Evolutionary conservation across 805 yeast species (phyloP).

Genomic region (Sungouiella thailandica): DNA sequence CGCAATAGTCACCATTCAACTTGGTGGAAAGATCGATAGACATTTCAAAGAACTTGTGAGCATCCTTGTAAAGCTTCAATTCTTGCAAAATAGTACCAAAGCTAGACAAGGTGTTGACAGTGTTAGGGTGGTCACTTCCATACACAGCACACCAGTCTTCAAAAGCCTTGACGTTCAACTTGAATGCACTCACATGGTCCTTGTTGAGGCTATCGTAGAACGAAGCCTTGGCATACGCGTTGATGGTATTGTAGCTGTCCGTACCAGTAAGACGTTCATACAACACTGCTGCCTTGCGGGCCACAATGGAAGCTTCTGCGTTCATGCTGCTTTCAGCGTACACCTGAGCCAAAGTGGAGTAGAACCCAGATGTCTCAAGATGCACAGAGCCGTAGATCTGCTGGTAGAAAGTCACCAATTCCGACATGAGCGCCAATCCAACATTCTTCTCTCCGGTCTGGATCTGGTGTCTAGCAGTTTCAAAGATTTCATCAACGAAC

Average conservation of each 20-base stretch:
- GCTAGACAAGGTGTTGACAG: conserved; percentile 57
- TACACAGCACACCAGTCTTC: conserved; percentile 53
- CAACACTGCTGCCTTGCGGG: conserved; percentile 65
- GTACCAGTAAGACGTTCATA: conserved; percentile 78
- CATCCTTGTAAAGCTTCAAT: conserved; percentile 41
- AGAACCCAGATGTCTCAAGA: conserved; percentile 69
- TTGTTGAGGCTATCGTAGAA: conserved; percentile 60
- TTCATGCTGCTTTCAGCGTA: conserved; percentile 56
- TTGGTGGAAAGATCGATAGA: conserved; percentile 48
- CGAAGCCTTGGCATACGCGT: conserved; percentile 71
- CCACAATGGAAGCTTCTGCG: conserved; percentile 56
- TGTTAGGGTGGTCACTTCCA: conserved; percentile 66
- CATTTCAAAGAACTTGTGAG: conserved; percentile 48
- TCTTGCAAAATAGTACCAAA: conserved; percentile 56
- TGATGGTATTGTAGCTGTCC: conserved; percentile 72
- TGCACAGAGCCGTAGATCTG: conserved; percentile 82
- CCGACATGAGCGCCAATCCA: conserved; percentile 62
- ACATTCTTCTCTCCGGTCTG: conserved; percentile 42
- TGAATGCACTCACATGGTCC: conserved; percentile 55
- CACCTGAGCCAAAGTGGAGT: conserved; percentile 58
- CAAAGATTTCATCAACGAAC: conserved; percentile 71
- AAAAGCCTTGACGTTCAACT: conserved; percentile 56
- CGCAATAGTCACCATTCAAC: conserved; percentile 54
- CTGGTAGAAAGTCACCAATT: conserved; percentile 68
- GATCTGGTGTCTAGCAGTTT: conserved; percentile 48